Base-by-base conservation (phyloP, 2,329 filamentous ascomycete genomes). In the Chrysoporthe deuterocubensis region DNA sequence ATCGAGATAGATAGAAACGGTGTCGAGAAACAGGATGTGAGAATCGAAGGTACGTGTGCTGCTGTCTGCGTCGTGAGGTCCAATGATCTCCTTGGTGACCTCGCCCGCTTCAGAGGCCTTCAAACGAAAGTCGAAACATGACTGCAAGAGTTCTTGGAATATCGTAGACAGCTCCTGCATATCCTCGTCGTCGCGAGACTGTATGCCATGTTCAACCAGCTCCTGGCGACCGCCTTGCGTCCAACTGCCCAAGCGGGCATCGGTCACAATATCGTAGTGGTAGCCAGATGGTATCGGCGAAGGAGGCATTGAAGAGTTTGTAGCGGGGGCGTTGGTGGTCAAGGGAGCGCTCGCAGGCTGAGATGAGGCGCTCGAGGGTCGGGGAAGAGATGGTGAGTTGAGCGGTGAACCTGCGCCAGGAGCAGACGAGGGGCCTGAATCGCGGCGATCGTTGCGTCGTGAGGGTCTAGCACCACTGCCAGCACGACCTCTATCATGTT, bases 111-210 rank as follows among this genome's bases (percentile, higher is more conserved):
- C 91, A 6, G 79, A 76, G 2, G 92, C 83, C 50, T 86, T 83
- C 58, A 97, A 79, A 61, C 89, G 87, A 54, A 84, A 86, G 74
- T 93, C 90, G 14, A 96, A 80, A 21, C 90, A 89, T 44, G 92
- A 89, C 70, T 90, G 89, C 46, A 96, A 87, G 48, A 97, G 86
- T 77, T 99, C 96, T 80, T 97, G 93, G 72, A 94, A 93, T 32
- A 97, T 82, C 16, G 86, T 86, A 42, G 90, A 89, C 48, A 97
- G 81, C 67, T 89, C 87, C 58, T 90, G 83, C 8, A 87, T 81
- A 74, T 96, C 90, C 72, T 92, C 88, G 71, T 91, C 86, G 46
- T 87, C 81, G 72, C 89, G 87, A 60, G 90, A 89, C 72, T 89
- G 83, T 56, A 85, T 77, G 34, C 90, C 91, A 72, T 87, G 84